These are phyloP conservation scores for Yamadazyma triangularis DNA, from an alignment of 1,139 yeast species.

Conservation along the genomic window DNA sequence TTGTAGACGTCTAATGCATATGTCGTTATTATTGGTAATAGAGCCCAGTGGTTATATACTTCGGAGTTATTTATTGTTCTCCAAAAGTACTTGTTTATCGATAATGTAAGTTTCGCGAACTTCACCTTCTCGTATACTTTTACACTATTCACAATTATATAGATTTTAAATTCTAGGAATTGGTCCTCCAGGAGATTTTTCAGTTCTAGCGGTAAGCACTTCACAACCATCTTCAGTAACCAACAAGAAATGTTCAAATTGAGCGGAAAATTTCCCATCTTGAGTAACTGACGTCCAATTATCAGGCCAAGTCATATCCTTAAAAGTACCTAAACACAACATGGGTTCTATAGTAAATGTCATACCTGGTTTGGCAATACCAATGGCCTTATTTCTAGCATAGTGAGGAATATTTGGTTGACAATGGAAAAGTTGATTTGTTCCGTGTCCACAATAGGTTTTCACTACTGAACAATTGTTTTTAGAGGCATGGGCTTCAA, in stretches of 20 bases:
- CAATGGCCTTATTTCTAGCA: conserved; percentile 89
- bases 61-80: too few species aligned
- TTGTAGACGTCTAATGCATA: too few species aligned
- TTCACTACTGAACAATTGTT: conserved; percentile 84
- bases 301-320: conserved; percentile 92
- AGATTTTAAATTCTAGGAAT: conserved; percentile 53
- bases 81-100: too few species aligned
- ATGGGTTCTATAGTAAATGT: conserved; percentile 98
- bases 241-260: conserved; percentile 88
- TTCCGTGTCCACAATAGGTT: conserved; percentile 94
- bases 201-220: conserved; percentile 77
- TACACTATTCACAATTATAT: too few species aligned
- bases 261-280: conserved; percentile 89
- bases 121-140: too few species aligned
- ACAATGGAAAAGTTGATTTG: conserved; percentile 81
- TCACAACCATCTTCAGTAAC: conserved; percentile 95
- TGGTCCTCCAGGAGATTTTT: conserved; percentile 86
- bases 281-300: conserved; percentile 93
- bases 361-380: conserved; percentile 94
- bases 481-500: conserved; percentile 80
- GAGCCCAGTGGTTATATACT: too few species aligned
- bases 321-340: conserved; percentile 84
- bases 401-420: conserved; percentile 95
- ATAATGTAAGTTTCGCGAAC: too few species aligned
- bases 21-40: too few species aligned